Evolutionary conservation across 352 stramenopile genomes (phyloP), one percentile per base, ranked within the genome.

Genomic region (Pythium volutum): DNA sequence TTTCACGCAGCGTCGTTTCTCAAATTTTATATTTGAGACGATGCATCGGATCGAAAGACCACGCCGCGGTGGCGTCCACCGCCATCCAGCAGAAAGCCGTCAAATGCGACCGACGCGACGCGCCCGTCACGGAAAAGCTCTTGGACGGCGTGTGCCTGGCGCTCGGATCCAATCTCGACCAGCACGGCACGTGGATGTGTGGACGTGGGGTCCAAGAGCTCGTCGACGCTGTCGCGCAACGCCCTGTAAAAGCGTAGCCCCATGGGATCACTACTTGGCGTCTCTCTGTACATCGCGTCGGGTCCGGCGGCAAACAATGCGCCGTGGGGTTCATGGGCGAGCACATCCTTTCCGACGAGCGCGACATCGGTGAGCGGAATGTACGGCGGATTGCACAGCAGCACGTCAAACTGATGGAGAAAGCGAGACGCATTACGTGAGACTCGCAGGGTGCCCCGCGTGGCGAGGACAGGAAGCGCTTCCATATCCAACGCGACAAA

Each of bases 381-480:
- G 54, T 91, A 90, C 31, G 83, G 83, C 10, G 84, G 84, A 33
- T 90, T 89, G 64, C 81, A 81, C 42, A 93, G 51, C 41, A 95
- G 67, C 12, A 87, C 77, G 53, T 91, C 82, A 48, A 94, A 87
- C 2, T 64, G 42, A 29, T 69, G 74, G 34, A 64, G 72, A 25
- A 89, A 57, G 10, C 18, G 36, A 27, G 0, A 6, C 8, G 58
- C 46, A 5, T 4, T 1, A 1, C 25, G 16, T 29, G 34, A 25
- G 25, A n/a, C 22, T 5, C 11, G 26, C 4, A 10, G 22, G 11
- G 18, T 7, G 10, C 9, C 27, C 34, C 20, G 2, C 3, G 33
- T 36, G 34, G 50, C 52, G 26, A 50, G 50, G 9, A 39, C 16
- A 7, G 56, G 55, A 23, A 78, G 62, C 8, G 41, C n/a, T 22